These are phyloP conservation scores for Eutreptiella sp. DNA, from an alignment of 208 protist species.

Conservation along the genomic window DNA sequence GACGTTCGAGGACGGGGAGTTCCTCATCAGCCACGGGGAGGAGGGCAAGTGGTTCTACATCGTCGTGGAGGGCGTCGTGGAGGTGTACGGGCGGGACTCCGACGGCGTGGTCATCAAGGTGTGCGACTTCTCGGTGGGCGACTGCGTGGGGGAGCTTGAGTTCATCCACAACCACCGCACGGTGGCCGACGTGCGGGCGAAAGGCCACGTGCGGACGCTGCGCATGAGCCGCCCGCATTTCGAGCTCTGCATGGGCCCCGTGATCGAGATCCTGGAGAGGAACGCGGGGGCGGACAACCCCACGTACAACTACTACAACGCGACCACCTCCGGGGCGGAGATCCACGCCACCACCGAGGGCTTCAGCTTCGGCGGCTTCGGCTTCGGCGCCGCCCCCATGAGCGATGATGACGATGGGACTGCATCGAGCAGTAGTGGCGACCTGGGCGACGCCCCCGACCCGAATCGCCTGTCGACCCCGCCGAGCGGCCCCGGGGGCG, in stretches of 20 bases:
- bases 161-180: conserved; percentile 33
- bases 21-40: conserved; percentile 33
- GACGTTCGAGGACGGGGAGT: conserved; percentile 17
- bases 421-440: conserved; percentile 1
- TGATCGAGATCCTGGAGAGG: conserved; percentile 18
- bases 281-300: conserved; percentile 23
- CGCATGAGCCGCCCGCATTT: conserved; percentile 31
- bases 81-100: conserved; percentile 22
- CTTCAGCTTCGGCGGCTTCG: too few relatives aligned
- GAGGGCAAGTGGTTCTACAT: conserved; percentile 29
- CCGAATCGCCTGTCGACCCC: too few relatives aligned
- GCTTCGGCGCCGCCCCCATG: too few relatives aligned
- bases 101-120: conserved; percentile 21
- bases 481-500: too few relatives aligned
- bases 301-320: conserved; percentile 26
- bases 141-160: conserved; percentile 32
- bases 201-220: conserved; percentile 16
- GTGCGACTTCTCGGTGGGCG: conserved; percentile 30
- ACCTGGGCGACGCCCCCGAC: not conserved
- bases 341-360: not conserved
- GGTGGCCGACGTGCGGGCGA: conserved; percentile 28
- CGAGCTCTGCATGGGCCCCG: conserved; percentile 29
- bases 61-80: conserved; percentile 22
- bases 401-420: conserved; percentile 1
- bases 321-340: not conserved